These are phyloP conservation scores for Panicum hallii DNA, from an alignment of 202 grass and related monocot species.

Conservation along the genomic window DNA sequence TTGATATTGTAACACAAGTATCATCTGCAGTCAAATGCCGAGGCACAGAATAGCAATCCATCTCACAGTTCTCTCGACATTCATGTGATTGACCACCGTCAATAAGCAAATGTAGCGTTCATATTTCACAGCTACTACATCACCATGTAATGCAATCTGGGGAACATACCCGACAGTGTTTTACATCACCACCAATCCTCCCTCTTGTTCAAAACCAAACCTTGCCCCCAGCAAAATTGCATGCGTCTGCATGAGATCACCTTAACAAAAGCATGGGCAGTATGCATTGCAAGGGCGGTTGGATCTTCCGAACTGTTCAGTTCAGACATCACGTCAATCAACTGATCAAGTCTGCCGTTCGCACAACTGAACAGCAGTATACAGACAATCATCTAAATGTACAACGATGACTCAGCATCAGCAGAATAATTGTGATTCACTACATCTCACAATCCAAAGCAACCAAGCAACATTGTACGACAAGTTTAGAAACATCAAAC, in stretches of 20 bases:
- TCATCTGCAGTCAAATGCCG: not conserved
- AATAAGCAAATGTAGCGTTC: not conserved
- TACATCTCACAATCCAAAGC: not conserved
- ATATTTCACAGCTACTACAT: not conserved
- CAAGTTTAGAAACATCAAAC: slow-evolving; percentile 24
- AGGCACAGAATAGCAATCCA: not conserved
- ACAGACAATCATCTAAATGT: not conserved
- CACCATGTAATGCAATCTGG: not conserved
- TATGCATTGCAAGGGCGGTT: not conserved
- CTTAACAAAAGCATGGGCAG: not conserved
- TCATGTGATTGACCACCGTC: not conserved
- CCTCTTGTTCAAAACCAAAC: not conserved
- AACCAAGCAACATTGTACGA: not conserved
- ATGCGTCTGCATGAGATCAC: not conserved
- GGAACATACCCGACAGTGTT: not conserved
- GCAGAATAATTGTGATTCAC: not conserved
- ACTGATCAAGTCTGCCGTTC: not conserved
- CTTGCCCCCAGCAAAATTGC: not conserved
- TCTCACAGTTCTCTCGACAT: not conserved
- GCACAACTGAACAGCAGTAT: not conserved
- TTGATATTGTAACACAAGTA: not conserved
- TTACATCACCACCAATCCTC: not conserved
- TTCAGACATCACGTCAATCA: not conserved
- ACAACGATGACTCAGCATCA: not conserved
- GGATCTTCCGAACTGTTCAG: not conserved